phyloP scores from a whole-genome alignment of 129 eudicot species.

The Artemisia tridentata region DNA sequence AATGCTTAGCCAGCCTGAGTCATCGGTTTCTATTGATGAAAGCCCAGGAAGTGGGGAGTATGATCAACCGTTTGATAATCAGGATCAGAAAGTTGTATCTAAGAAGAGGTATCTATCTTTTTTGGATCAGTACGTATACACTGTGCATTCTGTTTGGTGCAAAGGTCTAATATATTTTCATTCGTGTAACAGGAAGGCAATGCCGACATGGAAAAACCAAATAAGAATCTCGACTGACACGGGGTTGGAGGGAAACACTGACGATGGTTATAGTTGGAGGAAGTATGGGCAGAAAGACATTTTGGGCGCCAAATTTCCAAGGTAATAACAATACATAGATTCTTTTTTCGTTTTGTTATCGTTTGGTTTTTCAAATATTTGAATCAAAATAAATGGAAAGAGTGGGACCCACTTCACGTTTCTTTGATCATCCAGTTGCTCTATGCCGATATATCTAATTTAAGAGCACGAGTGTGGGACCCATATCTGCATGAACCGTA shows the following conservation, averaged over 20 bases:
- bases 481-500: neutral
- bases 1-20: conserved; percentile 39
- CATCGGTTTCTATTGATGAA: conserved; percentile 53
- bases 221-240: conserved; percentile 55
- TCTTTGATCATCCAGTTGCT: neutral
- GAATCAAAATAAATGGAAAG: too few relatives aligned
- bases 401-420: conserved; percentile 13
- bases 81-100: conserved; percentile 36
- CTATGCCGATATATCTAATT: neutral
- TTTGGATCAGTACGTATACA: neutral
- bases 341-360: too few relatives aligned
- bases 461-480: conserved; percentile 16
- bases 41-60: conserved; percentile 56
- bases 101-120: conserved; percentile 59
- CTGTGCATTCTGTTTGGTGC: neutral
- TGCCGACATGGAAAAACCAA: conserved; percentile 74
- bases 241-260: conserved; percentile 75
- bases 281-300: conserved; percentile 98
- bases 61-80: conserved; percentile 26
- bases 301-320: conserved; percentile 77
- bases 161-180: conserved; percentile 13
- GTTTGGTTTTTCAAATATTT: too few relatives aligned
- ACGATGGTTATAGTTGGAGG: conserved; percentile 95
- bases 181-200: conserved; percentile 53
- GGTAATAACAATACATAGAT: conserved; percentile 32